Evolutionary conservation across 2,329 filamentous ascomycete species (phyloP).

Genomic region (Cadophora malorum): DNA sequence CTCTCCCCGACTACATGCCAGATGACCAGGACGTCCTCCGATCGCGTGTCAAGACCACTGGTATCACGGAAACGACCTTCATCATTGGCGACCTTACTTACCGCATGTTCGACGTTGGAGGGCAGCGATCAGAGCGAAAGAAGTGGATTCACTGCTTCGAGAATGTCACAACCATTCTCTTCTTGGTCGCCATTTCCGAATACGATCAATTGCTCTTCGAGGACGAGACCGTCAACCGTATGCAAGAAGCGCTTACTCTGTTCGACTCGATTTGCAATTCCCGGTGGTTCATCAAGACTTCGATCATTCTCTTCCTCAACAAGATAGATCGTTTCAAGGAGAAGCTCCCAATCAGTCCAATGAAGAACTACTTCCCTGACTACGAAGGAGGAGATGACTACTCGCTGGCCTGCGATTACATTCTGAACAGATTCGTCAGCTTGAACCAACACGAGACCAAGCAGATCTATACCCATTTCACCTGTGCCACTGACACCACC

Average conservation of each 20-base stretch:
- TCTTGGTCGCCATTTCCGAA: constrained; percentile 93
- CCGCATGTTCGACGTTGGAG: constrained; percentile 86
- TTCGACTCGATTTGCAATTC: constrained; percentile 91
- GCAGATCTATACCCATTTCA: constrained; percentile 99
- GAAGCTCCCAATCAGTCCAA: constrained; percentile 81
- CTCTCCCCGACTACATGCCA: constrained; percentile 80
- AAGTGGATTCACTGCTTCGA: constrained; percentile 85
- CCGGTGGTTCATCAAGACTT: constrained; percentile 89
- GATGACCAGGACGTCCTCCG: constrained; percentile 95
- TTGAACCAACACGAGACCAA: constrained; percentile 99
- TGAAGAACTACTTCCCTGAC: constrained; percentile 88
- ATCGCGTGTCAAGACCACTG: constrained; percentile 89
- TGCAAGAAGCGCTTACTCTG: constrained; percentile 86
- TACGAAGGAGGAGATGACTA: constrained; percentile 97
- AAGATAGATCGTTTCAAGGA: constrained; percentile 91
- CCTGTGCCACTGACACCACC: constrained; percentile 96
- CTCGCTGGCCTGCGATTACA: constrained; percentile 95
- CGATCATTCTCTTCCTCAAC: constrained; percentile 88
- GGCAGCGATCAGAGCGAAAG: constrained; percentile 76
- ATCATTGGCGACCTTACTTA: constrained; percentile 92
- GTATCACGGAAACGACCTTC: constrained; percentile 95
- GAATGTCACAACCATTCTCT: constrained; percentile 85
- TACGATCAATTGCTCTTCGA: constrained; percentile 97
- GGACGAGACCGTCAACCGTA: constrained; percentile 95
- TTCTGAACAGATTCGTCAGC: constrained; percentile 97